A percentile compares a stretch with the other conserved stretches of the same genome.
Conservation (phyloP, 345 rosid genomes). For the Viola odorata region DNA sequence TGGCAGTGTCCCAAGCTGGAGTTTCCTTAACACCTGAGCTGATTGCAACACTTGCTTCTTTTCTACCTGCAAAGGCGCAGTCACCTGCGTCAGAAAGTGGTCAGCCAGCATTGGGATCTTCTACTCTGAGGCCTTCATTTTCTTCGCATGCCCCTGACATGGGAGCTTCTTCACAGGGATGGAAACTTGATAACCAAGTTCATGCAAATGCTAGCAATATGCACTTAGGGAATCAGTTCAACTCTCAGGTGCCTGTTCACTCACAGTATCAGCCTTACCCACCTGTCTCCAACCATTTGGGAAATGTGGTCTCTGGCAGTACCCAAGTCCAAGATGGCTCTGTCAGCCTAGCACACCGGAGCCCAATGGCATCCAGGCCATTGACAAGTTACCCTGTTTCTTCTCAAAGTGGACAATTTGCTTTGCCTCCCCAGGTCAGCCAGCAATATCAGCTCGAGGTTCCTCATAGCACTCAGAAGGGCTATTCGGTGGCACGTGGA, state of each 20-base stretch:
- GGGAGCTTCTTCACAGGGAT: slow-evolving; percentile 41
- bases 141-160: slow-evolving; percentile 33
- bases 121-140: slow-evolving; percentile 33
- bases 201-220: slow-evolving; percentile 37
- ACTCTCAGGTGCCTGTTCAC: slow-evolving; percentile 33
- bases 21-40: slow-evolving; percentile 70
- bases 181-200: slow-evolving; percentile 41
- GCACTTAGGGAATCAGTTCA: slow-evolving; percentile 46
- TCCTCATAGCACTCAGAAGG: slow-evolving; percentile 35
- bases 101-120: slow-evolving; percentile 39
- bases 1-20: slow-evolving; percentile 48
- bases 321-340: slow-evolving; percentile 47
- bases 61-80: slow-evolving; percentile 56
- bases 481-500: slow-evolving; percentile 40
- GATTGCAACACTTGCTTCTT: slow-evolving; percentile 62
- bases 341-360: slow-evolving; percentile 44
- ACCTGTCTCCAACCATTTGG: slow-evolving; percentile 30
- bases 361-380: slow-evolving; percentile 33
- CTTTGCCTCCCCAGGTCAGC: slow-evolving; percentile 44
- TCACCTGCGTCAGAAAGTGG: slow-evolving; percentile 37
- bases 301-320: slow-evolving; percentile 33
- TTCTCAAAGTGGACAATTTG: slow-evolving; percentile 53
- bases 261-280: slow-evolving; percentile 44
- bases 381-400: slow-evolving; percentile 28
- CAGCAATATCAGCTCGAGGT: slow-evolving; percentile 56